Base-by-base conservation (phyloP, 1,284 basidiomycete genomes). In the Meira miltonrushii region DNA sequence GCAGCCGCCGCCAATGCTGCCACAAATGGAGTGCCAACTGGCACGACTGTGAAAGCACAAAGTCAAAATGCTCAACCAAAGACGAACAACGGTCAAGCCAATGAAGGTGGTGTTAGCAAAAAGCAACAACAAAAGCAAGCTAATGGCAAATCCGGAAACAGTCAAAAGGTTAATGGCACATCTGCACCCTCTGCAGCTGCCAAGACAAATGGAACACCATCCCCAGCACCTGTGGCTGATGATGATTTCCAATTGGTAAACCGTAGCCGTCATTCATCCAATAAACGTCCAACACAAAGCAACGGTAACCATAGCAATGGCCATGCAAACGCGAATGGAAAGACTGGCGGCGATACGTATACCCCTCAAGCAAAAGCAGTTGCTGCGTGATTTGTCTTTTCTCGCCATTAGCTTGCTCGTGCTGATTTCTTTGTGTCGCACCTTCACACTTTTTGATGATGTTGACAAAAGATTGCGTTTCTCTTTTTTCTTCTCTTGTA, bases 161-260 rank as follows among this genome's bases (percentile, higher is more conserved):
- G 12, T 33, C 21, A n/a, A 53, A 39, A 17, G 38, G 48, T 9
- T 7, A 50, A 15, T 15, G 23, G 15, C 12, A 38, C 48, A 17
- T 4, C 9, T 15, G 23, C 48, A 50, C 8, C 17, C 21, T 41
- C 50, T 15, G 15, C 50, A 3, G 12, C 28, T n/a, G 28, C 28
- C 8, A 33, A 33, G 8, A 19, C 15, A 5, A 41, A 53, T 23
- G 50, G 50, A 19, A 12, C 12, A 37, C 23, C 13, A 41, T n/a
- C 13, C 4, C 4, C 17, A n/a, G 50, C 12, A 41, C 17, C 43
- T 4, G 9, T 9, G 3, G 43, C 43, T 9, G 43, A 44, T 25
- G 50, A 38, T 41, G 50, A 53, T 28, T 53, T 53, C 28, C 50
- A 53, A 41, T 17, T 53, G 17, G 50, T 53, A 17, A 53, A 53